Conservation (phyloP, 208 protist species). For the Tritrichomonas foetus region DNA sequence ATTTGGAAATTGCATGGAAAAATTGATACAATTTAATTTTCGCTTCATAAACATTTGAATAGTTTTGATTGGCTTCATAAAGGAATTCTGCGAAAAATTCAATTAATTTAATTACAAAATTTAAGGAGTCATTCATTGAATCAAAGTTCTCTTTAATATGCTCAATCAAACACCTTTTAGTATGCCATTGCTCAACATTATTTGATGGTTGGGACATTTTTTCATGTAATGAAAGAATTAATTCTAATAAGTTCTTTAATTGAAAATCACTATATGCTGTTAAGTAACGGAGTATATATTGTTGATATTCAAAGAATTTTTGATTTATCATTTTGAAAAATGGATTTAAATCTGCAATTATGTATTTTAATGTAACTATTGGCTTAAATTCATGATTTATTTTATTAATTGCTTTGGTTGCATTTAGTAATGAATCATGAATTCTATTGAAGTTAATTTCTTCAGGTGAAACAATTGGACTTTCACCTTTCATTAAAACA, state of each 20-base stretch:
- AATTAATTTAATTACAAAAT: not conserved
- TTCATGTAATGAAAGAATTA: not conserved
- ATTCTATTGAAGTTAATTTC: constrained; percentile 3
- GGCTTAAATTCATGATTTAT: not conserved
- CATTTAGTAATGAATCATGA: not conserved
- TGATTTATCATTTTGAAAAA: not conserved
- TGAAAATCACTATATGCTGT: not conserved
- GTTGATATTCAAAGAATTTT: not conserved
- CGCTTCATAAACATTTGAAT: not conserved
- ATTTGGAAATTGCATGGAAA: not conserved
- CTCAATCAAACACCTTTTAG: not conserved
- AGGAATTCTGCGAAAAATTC: not conserved
- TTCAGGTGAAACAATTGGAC: not conserved
- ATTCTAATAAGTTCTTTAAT: not conserved
- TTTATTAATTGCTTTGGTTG: not conserved
- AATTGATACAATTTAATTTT: not conserved
- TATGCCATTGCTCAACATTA: not conserved
- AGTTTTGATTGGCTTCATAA: not conserved
- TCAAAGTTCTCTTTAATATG: not conserved
- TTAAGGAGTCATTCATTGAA: not conserved
- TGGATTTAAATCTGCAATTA: not conserved
- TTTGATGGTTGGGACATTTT: not conserved
- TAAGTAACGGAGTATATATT: not conserved
- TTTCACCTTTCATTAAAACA: not conserved
- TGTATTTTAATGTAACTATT: not conserved